Evolutionary conservation across 768 basidiomycete genomes (phyloP).

Genomic region (Termitomyces sp.): DNA sequence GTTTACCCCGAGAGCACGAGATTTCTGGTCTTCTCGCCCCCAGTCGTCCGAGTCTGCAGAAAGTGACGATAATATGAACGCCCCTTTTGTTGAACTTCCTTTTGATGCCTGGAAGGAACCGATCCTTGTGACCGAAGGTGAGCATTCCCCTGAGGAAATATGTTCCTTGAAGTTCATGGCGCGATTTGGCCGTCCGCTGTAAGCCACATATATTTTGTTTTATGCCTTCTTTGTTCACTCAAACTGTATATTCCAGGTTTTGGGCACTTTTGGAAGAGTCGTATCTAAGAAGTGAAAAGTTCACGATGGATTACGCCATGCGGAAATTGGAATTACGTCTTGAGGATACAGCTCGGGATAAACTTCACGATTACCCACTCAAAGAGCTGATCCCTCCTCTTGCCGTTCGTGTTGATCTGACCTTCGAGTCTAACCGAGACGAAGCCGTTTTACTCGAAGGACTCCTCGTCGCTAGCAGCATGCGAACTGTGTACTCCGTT

Average conservation of each 20-base stretch:
- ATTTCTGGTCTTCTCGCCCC: no score
- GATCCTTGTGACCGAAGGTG: not conserved
- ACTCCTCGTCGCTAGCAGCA: not conserved
- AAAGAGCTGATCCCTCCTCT: not conserved
- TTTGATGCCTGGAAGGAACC: not conserved
- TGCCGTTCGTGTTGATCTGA: not conserved
- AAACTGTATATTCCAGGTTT: not conserved
- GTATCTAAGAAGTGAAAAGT: no score
- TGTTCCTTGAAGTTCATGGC: not conserved
- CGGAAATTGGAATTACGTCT: not conserved
- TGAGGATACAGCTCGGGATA: not conserved
- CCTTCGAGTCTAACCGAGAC: not conserved
- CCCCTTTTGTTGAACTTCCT: conserved; percentile 7
- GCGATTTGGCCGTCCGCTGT: not conserved
- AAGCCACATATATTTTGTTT: not conserved
- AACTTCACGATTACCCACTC: not conserved
- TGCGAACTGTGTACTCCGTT: not conserved
- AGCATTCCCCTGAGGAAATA: not conserved
- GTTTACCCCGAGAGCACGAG: no score
- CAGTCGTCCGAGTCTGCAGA: not conserved
- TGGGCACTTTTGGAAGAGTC: not conserved
- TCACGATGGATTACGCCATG: not conserved
- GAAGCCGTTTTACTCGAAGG: not conserved
- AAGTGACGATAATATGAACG: not conserved
- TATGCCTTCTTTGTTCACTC: not conserved